phyloP scores from a whole-genome alignment of 2,329 filamentous ascomycete species.

The Pseudogymnoascus sp. region DNA sequence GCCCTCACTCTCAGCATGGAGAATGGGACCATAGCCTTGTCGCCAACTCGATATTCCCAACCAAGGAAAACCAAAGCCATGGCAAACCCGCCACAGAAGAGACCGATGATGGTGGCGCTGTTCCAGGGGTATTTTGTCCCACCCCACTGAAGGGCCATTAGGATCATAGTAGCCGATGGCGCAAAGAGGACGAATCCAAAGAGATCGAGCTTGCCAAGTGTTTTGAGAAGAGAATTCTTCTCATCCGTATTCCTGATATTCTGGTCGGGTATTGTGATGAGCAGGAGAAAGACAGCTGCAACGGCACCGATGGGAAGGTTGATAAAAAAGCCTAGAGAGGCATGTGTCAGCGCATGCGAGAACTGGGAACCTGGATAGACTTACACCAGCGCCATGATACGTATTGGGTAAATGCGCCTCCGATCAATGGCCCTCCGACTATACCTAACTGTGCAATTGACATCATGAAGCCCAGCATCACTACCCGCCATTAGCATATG shows the following conservation, averaged over 20 bases:
- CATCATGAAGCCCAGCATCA: slow-evolving; percentile 7
- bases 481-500: neutral
- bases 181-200: slow-evolving; percentile 30
- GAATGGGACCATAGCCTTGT: slow-evolving; percentile 25
- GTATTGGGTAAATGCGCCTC: slow-evolving; percentile 14
- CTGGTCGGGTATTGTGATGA: slow-evolving; percentile 30
- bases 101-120: slow-evolving; percentile 23
- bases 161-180: slow-evolving; percentile 26
- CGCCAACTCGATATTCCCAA: slow-evolving; percentile 24
- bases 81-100: slow-evolving; percentile 21
- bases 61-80: slow-evolving; percentile 19
- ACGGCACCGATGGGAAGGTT: slow-evolving; percentile 35
- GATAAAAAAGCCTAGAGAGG: slow-evolving; percentile 31
- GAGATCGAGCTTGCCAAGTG: slow-evolving; percentile 26
- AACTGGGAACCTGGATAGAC: neutral
- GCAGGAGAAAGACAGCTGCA: slow-evolving; percentile 28
- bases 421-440: slow-evolving; percentile 13
- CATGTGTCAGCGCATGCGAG: neutral
- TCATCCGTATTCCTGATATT: slow-evolving; percentile 8
- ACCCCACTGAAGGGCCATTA: slow-evolving; percentile 31
- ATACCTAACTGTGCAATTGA: slow-evolving; percentile 10
- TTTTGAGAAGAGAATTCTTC: neutral
- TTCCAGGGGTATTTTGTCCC: slow-evolving; percentile 29
- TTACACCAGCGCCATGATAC: slow-evolving; percentile 17
- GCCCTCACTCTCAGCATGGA: slow-evolving; percentile 17